phyloP scores from a whole-genome alignment of 495 filamentous ascomycete species.

The Cryomyces minteri region DNA sequence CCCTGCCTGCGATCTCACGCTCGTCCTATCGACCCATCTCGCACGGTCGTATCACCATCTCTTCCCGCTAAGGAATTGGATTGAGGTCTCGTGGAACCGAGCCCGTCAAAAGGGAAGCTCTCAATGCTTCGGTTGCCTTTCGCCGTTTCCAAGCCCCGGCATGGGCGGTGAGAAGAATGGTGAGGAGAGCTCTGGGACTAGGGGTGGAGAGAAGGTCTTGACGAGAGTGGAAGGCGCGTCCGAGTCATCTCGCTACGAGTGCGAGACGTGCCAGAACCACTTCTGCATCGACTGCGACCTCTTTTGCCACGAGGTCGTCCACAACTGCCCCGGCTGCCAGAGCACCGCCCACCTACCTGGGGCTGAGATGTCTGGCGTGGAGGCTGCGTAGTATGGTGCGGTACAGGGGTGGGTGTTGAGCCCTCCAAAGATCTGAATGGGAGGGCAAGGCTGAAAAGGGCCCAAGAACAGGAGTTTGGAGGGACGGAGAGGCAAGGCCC shows the following conservation, averaged over 20 bases:
- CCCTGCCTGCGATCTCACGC: conserved; percentile 76
- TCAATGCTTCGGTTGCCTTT: conserved; percentile 35
- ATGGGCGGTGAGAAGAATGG: conserved; percentile 1
- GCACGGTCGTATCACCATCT: conserved; percentile 91
- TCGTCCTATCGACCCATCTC: conserved; percentile 90
- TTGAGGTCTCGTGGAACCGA: conserved; percentile 67
- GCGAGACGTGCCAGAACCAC: conserved; percentile 62
- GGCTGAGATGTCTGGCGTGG: too few relatives aligned
- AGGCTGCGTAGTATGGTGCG: too few relatives aligned
- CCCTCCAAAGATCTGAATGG: too few relatives aligned
- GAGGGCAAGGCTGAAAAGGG: too few relatives aligned
- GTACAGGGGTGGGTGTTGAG: too few relatives aligned
- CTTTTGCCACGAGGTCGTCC: conserved; percentile 78
- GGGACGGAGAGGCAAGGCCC: too few relatives aligned
- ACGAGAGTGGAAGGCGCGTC: conserved; percentile 46
- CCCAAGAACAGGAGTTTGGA: too few relatives aligned
- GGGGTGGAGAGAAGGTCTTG: conserved; percentile 3
- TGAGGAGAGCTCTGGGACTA: conserved; percentile 3
- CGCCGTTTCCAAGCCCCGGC: conserved; percentile 26
- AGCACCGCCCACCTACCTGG: conserved; percentile 22
- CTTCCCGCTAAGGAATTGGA: conserved; percentile 82
- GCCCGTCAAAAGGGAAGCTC: conserved; percentile 28
- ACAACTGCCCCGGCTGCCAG: conserved; percentile 93
- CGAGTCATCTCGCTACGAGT: conserved; percentile 75
- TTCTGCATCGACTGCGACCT: conserved; percentile 98